These are phyloP conservation scores for Aspergillus sp. DNA, from an alignment of 2,329 filamentous ascomycete genomes.

Conservation along the genomic window DNA sequence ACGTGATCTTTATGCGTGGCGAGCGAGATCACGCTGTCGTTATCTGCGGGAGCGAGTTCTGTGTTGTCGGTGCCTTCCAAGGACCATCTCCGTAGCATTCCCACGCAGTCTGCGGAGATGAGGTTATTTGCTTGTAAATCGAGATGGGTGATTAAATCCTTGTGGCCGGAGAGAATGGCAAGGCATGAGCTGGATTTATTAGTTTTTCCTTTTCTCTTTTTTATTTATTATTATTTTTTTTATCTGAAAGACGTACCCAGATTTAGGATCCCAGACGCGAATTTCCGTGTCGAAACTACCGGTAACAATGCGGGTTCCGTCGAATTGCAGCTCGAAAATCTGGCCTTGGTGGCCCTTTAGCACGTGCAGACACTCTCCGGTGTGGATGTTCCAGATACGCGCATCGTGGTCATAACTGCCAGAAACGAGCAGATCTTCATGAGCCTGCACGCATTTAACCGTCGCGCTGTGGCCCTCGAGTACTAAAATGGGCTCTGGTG, in stretches of 20 bases:
- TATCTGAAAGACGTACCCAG: background rate
- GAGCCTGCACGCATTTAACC: background rate
- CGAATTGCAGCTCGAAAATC: background rate
- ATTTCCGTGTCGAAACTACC: background rate
- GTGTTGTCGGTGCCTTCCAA: background rate
- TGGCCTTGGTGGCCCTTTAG: background rate
- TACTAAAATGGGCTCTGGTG: background rate
- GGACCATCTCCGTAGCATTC: background rate
- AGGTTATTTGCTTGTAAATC: background rate
- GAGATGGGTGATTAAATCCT: background rate
- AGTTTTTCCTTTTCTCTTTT: no score
- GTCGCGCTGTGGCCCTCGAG: background rate
- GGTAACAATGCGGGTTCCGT: background rate
- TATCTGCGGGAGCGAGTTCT: no score
- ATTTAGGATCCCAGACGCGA: background rate
- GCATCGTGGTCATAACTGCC: background rate
- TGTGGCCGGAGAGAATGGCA: background rate
- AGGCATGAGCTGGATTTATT: background rate
- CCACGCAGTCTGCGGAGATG: background rate
- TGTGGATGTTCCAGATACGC: background rate
- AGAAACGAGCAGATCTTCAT: background rate
- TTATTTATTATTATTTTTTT: background rate
- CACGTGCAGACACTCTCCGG: background rate
- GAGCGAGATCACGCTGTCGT: no score
- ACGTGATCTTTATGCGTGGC: no score